Conservation (phyloP, 2,329 filamentous ascomycete genomes). For the Penicillium sp. region DNA sequence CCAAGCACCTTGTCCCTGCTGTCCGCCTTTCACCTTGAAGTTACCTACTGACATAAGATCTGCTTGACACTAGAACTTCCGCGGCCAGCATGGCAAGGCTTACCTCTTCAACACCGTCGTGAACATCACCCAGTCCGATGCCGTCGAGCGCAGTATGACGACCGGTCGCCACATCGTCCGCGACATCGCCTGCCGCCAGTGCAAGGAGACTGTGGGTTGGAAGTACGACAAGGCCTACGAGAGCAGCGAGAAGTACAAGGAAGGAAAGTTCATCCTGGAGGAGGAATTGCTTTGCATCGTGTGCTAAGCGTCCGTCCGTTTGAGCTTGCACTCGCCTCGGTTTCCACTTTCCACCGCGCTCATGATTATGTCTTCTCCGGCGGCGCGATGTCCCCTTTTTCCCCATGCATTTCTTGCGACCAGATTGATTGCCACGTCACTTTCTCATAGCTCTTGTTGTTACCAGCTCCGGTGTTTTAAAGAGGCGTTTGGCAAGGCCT, state of each 20-base stretch:
- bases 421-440: slow-evolving; percentile 19
- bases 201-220: slow-evolving; percentile 93
- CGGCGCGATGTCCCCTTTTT: slow-evolving; percentile 3
- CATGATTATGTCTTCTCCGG: neutral
- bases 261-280: slow-evolving; percentile 97
- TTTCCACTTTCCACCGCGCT: neutral
- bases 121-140: slow-evolving; percentile 80
- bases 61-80: slow-evolving; percentile 75
- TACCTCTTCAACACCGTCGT: slow-evolving; percentile 95
- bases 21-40: slow-evolving; percentile 1
- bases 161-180: slow-evolving; percentile 93
- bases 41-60: slow-evolving; percentile 20
- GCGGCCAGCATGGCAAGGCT: slow-evolving; percentile 96
- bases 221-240: slow-evolving; percentile 99
- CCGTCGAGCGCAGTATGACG: slow-evolving; percentile 97
- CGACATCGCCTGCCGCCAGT: slow-evolving; percentile 90
- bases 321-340: neutral
- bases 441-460: slow-evolving; percentile 5
- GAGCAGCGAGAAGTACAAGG: slow-evolving; percentile 93
- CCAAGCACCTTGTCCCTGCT: slow-evolving; percentile 3
- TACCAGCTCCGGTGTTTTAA: slow-evolving; percentile 26
- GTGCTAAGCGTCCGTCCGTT: slow-evolving; percentile 48
- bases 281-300: slow-evolving; percentile 87
- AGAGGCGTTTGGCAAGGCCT: slow-evolving; percentile 25
- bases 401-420: slow-evolving; percentile 6